These are phyloP conservation scores for Rhizopogon vesiculosus DNA, from an alignment of 768 basidiomycete species.

Conservation along the genomic window DNA sequence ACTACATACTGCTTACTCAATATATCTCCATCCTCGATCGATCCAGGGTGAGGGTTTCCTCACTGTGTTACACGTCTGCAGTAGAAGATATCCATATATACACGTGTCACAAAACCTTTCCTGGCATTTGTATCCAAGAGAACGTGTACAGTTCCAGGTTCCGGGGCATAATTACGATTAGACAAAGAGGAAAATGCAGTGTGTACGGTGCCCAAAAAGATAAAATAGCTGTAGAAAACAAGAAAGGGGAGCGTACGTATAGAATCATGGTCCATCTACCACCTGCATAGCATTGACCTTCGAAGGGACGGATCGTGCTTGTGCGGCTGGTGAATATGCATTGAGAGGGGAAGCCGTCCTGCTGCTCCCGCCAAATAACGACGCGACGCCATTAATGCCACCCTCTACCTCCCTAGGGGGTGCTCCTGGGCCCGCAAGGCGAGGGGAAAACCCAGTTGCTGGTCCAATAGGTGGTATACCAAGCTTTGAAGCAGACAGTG, in stretches of 20 bases:
- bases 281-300: conserved; percentile 1
- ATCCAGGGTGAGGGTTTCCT: not conserved
- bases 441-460: conserved; percentile 19
- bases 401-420: conserved; percentile 10
- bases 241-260: not conserved
- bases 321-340: not conserved
- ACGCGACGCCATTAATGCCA: not conserved
- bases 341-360: not conserved
- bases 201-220: not conserved
- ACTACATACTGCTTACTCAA: not conserved
- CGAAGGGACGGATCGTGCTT: not conserved
- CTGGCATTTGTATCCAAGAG: not conserved
- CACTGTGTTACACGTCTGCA: not conserved
- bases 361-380: not conserved
- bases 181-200: not conserved
- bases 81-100: not conserved
- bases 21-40: not conserved
- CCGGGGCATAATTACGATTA: not conserved
- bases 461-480: conserved; percentile 15
- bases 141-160: conserved; percentile 2
- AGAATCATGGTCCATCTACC: not conserved
- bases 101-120: not conserved
- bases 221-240: not conserved
- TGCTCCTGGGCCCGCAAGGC: conserved; percentile 25
- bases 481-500: conserved; percentile 19